Evolutionary conservation across 208 protist genomes (phyloP), one percentile per base, ranked within the genome.

Genomic region (Leishmania turanica): DNA sequence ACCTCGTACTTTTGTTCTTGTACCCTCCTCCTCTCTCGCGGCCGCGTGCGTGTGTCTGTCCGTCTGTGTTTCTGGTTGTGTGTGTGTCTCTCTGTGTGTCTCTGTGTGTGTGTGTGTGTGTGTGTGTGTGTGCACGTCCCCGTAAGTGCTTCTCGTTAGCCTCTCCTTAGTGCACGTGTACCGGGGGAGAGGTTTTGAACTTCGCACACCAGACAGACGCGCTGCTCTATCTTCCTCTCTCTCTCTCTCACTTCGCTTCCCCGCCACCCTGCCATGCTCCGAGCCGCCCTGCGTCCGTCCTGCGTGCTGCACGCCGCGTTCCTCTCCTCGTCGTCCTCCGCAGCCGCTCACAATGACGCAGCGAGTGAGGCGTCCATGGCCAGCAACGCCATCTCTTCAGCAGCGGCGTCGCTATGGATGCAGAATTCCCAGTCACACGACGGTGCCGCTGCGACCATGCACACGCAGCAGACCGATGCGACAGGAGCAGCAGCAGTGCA

Each of bases 251-350:
- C 65, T 70, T 19, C 13, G 0, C 17, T 21, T 3, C 65, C n/a
- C 31, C n/a, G 13, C 62, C 31, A 17, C 62, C 13, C n/a, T 66
- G 0, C 4, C n/a, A 89, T 85, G 85, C 53, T 86, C 53, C 79
- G 85, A 7, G 37, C 71, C n/a, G 5, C 71, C 56, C 62, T 89
- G 49, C 53, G 71, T 47, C 51, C 31, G 11, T 79, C 81, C 1
- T 45, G 47, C n/a, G 62, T 79, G 54, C 78, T 79, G 70, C 78
- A 58, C 47, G 77, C 81, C 27, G 49, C 69, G 6, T 47, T 72
- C 17, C 58, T 84, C 47, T n/a, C 54, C 72, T 65, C 82, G 65
- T 60, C 40, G 1, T 49, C 37, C 42, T 75, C 68, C 31, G 77
- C 42, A 2, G 68, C 51, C 45, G 9, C 42, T 5, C 78, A 82